Evolutionary conservation across 345 rosid species (phyloP).

Genomic region (Boechera retrofracta): DNA sequence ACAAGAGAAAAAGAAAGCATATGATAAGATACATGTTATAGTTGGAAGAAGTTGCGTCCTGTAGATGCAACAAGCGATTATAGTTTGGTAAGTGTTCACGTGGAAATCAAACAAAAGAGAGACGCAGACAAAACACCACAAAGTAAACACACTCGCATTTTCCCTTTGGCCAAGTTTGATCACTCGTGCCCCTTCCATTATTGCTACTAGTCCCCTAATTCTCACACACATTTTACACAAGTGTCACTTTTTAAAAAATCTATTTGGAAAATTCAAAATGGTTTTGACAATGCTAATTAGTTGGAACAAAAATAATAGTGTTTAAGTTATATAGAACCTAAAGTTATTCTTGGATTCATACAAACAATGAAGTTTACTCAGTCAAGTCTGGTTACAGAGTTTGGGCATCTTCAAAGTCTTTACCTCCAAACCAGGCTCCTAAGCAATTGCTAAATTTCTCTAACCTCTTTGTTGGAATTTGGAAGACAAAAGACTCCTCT

Average conservation of each 20-base stretch:
- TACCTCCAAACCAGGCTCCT: too few relatives aligned
- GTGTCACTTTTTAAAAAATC: not conserved
- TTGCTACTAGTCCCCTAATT: conserved; percentile 25
- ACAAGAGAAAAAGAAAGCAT: not conserved
- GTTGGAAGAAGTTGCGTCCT: conserved; percentile 35
- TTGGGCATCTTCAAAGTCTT: too few relatives aligned
- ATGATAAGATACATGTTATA: conserved; percentile 10
- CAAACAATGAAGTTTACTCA: too few relatives aligned
- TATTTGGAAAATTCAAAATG: not conserved
- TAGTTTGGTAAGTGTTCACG: conserved; percentile 32
- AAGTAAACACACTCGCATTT: conserved; percentile 40
- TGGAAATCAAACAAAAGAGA: conserved; percentile 35
- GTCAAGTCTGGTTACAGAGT: too few relatives aligned
- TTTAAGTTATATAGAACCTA: not conserved
- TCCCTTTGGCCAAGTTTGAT: conserved; percentile 25
- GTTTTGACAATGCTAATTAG: not conserved
- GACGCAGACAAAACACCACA: conserved; percentile 40
- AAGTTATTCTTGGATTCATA: too few relatives aligned
- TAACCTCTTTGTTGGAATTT: too few relatives aligned
- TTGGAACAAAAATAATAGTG: not conserved
- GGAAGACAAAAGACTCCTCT: too few relatives aligned
- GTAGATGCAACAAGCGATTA: conserved; percentile 36
- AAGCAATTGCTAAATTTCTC: too few relatives aligned
- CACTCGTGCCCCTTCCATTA: conserved; percentile 38
- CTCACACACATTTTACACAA: conserved; percentile 22